Percentiles rank a stretch among this genome's conserved stretches.
Conservation (phyloP, 2,329 filamentous ascomycete species). For the Monosporascus cannonballus region DNA sequence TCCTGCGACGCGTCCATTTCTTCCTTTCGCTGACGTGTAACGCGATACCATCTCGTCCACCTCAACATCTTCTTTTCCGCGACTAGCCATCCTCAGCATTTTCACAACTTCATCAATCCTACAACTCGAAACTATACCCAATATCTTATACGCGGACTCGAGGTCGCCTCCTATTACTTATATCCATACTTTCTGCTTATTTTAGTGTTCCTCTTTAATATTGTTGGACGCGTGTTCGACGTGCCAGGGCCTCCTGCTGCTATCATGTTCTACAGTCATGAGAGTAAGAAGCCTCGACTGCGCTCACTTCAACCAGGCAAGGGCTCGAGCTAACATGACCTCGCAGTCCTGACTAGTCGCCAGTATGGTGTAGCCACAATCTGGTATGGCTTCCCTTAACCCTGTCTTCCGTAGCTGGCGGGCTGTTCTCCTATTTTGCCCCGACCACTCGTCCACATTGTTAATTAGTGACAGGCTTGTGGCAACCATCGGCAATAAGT, state of each 20-base stretch:
- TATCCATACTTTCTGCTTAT: no score
- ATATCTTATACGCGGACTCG: neutral
- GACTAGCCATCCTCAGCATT: neutral
- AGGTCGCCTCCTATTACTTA: neutral
- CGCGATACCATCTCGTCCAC: neutral
- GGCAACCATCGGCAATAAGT: constrained; percentile 76
- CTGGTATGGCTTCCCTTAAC: constrained; percentile 55
- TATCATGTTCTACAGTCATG: constrained; percentile 91
- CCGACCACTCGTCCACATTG: neutral
- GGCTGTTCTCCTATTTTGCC: neutral
- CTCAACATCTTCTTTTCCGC: neutral
- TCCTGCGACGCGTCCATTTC: neutral
- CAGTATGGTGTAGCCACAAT: constrained; percentile 92
- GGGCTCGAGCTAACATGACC: constrained; percentile 16
- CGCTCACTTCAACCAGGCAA: neutral
- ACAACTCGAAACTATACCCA: neutral
- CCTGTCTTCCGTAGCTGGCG: neutral
- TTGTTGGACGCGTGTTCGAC: neutral
- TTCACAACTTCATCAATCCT: neutral
- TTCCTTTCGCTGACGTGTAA: neutral
- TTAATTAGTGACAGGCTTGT: constrained; percentile 60
- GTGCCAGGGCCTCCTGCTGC: neutral
- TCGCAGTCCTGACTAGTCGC: constrained; percentile 68
- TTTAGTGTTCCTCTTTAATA: no score
- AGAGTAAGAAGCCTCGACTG: constrained; percentile 58